These are phyloP conservation scores for Starmerella floris DNA, from an alignment of 805 yeast species.

Conservation along the genomic window DNA sequence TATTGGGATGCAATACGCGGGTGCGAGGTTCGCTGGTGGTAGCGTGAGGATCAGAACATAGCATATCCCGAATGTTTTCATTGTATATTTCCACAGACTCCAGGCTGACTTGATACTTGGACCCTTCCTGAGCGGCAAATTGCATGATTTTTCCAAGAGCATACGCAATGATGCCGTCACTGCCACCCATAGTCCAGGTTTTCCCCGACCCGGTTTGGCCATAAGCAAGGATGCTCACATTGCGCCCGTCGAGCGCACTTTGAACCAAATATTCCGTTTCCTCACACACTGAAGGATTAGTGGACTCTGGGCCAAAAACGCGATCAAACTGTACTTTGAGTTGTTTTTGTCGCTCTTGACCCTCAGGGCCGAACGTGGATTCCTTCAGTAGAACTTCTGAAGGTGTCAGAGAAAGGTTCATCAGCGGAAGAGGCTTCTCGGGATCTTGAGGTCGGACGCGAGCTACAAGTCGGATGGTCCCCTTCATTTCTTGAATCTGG, in stretches of 20 bases:
- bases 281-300: constrained; percentile 56
- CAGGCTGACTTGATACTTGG: constrained; percentile 30
- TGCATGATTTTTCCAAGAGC: constrained; percentile 60
- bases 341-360: neutral
- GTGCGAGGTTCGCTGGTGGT: neutral
- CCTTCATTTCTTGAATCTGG: constrained; percentile 70
- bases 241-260: constrained; percentile 74
- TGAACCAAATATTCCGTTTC: constrained; percentile 81
- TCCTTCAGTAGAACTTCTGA: neutral
- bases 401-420: neutral
- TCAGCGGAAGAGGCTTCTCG: constrained; percentile 15
- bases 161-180: constrained; percentile 69
- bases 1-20: too few relatives aligned
- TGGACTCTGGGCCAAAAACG: constrained; percentile 44
- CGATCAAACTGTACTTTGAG: constrained; percentile 55
- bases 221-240: constrained; percentile 89
- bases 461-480: constrained; percentile 84
- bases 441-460: constrained; percentile 50
- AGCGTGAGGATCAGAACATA: constrained; percentile 24
- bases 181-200: constrained; percentile 73
- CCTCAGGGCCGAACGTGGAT: neutral
- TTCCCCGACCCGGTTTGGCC: constrained; percentile 97
- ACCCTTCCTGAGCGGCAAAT: constrained; percentile 29
- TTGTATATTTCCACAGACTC: constrained; percentile 85
- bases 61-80: constrained; percentile 61